phyloP scores from a whole-genome alignment of 306 rosid genomes.

The Gastrolobium bilobum region DNA sequence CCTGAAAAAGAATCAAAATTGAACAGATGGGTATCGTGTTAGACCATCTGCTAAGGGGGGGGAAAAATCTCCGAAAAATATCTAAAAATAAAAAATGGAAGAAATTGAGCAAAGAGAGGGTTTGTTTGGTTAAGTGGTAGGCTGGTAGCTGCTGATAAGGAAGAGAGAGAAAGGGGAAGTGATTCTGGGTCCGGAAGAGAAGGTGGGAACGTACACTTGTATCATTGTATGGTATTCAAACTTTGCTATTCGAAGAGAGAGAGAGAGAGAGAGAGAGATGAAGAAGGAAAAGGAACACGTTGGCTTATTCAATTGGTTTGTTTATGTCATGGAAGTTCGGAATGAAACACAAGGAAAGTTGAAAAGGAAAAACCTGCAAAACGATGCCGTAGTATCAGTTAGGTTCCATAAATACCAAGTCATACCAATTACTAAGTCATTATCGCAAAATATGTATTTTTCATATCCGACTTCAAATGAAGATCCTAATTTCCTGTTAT shows the following conservation, averaged over 20 bases:
- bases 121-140: neutral
- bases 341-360: neutral
- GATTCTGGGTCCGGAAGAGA: slow-evolving; percentile 35
- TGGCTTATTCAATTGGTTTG: neutral
- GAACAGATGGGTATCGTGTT: slow-evolving; percentile 24
- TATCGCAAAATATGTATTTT: too few species aligned
- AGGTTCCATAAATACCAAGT: too few species aligned
- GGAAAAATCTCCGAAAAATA: neutral
- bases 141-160: neutral
- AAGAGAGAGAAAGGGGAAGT: slow-evolving; percentile 13
- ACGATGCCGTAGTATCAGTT: too few species aligned
- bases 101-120: neutral
- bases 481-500: too few species aligned
- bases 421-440: too few species aligned
- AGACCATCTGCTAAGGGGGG: slow-evolving; percentile 4
- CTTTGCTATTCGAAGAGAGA: slow-evolving; percentile 38
- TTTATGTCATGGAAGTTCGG: neutral
- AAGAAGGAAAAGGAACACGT: neutral
- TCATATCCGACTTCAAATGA: too few species aligned
- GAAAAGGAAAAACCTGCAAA: too few species aligned
- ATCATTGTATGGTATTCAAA: slow-evolving; percentile 47
- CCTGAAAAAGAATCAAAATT: slow-evolving; percentile 1
- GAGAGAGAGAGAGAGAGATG: slow-evolving; percentile 3
- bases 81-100: neutral
- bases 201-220: slow-evolving; percentile 60